These are phyloP conservation scores for Talaromyces verruculosus DNA, from an alignment of 2,329 filamentous ascomycete species.

Conservation along the genomic window DNA sequence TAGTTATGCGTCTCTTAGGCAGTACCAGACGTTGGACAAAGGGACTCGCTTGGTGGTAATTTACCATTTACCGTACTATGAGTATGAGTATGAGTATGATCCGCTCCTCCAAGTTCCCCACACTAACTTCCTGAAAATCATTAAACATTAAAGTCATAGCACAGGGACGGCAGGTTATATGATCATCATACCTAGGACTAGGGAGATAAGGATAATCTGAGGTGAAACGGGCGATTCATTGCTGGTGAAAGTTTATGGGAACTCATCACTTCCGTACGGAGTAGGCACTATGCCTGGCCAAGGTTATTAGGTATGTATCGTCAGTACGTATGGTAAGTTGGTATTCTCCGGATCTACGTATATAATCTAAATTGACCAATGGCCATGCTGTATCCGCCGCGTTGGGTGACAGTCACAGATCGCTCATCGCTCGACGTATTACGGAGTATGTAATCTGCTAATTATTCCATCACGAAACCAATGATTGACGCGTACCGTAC, in stretches of 20 bases:
- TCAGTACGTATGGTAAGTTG: neutral
- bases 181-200: neutral
- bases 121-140: neutral
- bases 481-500: neutral
- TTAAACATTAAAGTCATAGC: neutral
- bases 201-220: constrained; percentile 9
- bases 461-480: neutral
- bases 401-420: constrained; percentile 7
- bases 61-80: neutral
- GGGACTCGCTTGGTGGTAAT: neutral
- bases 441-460: neutral
- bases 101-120: neutral
- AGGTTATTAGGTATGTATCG: neutral
- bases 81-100: neutral
- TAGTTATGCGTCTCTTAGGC: neutral
- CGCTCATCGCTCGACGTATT: neutral
- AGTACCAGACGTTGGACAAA: neutral
- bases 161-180: neutral
- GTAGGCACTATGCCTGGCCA: neutral
- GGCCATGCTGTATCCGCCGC: neutral
- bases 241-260: neutral
- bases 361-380: constrained; percentile 8
- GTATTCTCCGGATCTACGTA: constrained; percentile 4
- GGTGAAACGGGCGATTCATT: constrained; percentile 10
- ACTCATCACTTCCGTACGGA: neutral